Base-by-base conservation (phyloP, 805 yeast species). In the Barnettozyma sp. region DNA sequence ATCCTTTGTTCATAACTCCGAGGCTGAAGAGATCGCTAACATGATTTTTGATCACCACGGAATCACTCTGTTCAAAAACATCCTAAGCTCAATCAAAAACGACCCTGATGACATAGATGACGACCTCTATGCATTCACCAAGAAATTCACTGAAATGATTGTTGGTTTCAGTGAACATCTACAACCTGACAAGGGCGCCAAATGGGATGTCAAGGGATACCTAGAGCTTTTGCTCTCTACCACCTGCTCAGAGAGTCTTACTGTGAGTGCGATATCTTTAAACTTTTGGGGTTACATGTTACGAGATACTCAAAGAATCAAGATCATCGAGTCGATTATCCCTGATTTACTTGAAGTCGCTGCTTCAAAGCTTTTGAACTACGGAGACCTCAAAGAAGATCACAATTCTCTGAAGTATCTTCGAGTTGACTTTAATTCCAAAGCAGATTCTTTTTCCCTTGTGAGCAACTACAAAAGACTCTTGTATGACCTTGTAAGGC, bases 211-310 rank as follows among this genome's bases (percentile, higher is more conserved):
- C 6, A 68, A 67, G 21, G 75, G 71, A 34, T 92, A 85, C 54
- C 68, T 87, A 44, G 70, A 72, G 38, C 68, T 92, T 16, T 86
- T 92, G 6, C 63, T 92, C 29, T 71, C 78, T 30, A 85, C 96
- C 1, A 83, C 95, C 0, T 72, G 69, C 49, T 92, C 86, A 52
- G 82, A 85, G 18, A 83, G 95, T 49, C 67, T 92, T 38, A 80
- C 90, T n/a, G 79, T 90, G 3, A 81, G 95, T 34, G 95, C 96
- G 0, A 68, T 92, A 13, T 83, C 96, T 0, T 61, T 92, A 35
- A 95, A 87, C 55, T 82, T 92, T 63, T 94, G 98, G 98, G 86
- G 94, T 42, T 75, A 90, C 2, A 76, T 90, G 46, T 62, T 94
- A 34, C 71, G 99, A 49, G 74, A 79, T 39, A 95, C 87, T 46